phyloP scores from a whole-genome alignment of 768 basidiomycete species.

The Suillus brevipes region DNA sequence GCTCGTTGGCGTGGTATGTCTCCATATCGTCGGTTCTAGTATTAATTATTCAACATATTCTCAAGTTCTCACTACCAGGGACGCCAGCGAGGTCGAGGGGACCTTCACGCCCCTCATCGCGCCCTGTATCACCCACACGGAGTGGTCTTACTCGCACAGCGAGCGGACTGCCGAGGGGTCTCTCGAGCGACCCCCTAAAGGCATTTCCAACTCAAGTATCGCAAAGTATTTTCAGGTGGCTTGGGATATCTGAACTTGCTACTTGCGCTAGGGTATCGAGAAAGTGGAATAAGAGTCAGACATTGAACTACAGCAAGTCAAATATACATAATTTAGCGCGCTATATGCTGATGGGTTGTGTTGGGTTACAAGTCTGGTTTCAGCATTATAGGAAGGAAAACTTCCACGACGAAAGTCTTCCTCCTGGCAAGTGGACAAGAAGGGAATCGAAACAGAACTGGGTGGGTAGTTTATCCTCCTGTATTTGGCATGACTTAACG shows the following conservation, averaged over 20 bases:
- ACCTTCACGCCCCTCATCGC: conserved; percentile 40
- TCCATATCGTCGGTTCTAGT: conserved; percentile 3
- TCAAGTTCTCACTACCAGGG: conserved; percentile 64
- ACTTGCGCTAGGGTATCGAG: conserved; percentile 78
- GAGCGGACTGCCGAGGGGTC: conserved; percentile 24
- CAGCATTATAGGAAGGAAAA: conserved; percentile 86
- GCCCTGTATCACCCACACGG: conserved; percentile 37
- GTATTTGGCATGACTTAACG: conserved; percentile 8
- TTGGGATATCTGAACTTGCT: conserved; percentile 67
- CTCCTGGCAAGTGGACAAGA: conserved; percentile 88
- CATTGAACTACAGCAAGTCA: conserved; percentile 80
- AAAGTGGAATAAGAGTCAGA: conserved; percentile 89
- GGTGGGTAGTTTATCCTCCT: conserved; percentile 44
- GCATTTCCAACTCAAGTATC: conserved; percentile 79
- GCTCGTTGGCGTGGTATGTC: conserved; percentile 68
- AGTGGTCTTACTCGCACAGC: conserved; percentile 18
- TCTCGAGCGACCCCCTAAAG: conserved; percentile 58
- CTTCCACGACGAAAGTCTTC: conserved; percentile 77
- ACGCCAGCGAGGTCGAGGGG: conserved; percentile 66
- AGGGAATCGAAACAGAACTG: conserved; percentile 93
- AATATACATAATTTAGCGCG: too few relatives aligned
- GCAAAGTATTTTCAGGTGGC: conserved; percentile 69
- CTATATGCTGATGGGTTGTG: background rate
- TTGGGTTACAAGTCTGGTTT: conserved; percentile 76
- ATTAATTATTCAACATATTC: conserved; percentile 13